Evolutionary conservation across 2,329 filamentous ascomycete species (phyloP).

Genomic region (Lasiodiplodia sp.): DNA sequence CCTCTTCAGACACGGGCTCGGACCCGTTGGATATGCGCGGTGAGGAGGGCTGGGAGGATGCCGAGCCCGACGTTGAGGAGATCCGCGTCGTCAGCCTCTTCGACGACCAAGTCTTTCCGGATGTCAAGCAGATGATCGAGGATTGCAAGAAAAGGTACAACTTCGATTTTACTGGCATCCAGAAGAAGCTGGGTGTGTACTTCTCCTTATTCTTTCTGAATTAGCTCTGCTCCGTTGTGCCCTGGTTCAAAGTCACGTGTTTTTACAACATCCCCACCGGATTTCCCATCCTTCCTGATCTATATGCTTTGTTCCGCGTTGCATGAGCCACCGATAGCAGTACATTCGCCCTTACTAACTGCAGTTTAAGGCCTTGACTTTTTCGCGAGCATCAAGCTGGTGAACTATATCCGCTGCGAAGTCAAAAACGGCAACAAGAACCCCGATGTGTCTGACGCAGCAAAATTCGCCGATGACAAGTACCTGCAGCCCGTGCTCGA

Average conservation of each 20-base stretch:
- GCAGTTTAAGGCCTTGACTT: slow-evolving; percentile 50
- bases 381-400: slow-evolving; percentile 52
- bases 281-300: background rate
- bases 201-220: slow-evolving; percentile 11
- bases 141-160: slow-evolving; percentile 46
- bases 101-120: slow-evolving; percentile 41
- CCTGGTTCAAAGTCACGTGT: slow-evolving; percentile 12
- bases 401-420: slow-evolving; percentile 59
- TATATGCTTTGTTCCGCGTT: background rate
- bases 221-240: background rate
- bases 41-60: slow-evolving; percentile 55
- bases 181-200: slow-evolving; percentile 45
- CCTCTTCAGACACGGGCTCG: slow-evolving; percentile 22
- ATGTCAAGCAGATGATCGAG: slow-evolving; percentile 45
- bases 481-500: slow-evolving; percentile 85
- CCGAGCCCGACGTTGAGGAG: slow-evolving; percentile 48
- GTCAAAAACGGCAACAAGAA: slow-evolving; percentile 47
- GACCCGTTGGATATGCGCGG: slow-evolving; percentile 36
- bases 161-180: slow-evolving; percentile 50
- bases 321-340: background rate
- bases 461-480: slow-evolving; percentile 76
- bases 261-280: background rate
- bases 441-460: slow-evolving; percentile 65
- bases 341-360: background rate
- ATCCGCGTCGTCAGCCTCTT: slow-evolving; percentile 50